phyloP scores from a whole-genome alignment of 2,329 filamentous ascomycete species.

The Daldinia sp. region DNA sequence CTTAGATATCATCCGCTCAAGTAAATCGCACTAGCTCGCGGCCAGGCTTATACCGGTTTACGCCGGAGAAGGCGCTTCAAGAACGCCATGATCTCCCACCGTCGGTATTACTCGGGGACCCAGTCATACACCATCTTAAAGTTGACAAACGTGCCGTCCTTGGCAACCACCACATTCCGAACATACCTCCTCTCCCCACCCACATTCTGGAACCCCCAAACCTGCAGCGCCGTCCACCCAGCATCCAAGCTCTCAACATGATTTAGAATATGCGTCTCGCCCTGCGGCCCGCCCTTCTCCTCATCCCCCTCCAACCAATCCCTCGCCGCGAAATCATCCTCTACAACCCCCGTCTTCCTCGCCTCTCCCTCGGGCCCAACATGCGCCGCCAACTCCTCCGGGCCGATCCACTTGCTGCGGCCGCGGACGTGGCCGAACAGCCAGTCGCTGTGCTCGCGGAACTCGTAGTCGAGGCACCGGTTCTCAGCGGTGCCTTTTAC shows the following conservation, averaged over 20 bases:
- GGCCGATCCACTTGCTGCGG: slow-evolving; percentile 60
- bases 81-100: background rate
- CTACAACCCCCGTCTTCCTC: slow-evolving; percentile 35
- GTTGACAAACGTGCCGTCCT: slow-evolving; percentile 54
- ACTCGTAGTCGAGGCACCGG: slow-evolving; percentile 60
- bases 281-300: slow-evolving; percentile 61
- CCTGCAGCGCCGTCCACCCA: slow-evolving; percentile 65
- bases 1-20: background rate
- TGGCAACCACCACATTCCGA: slow-evolving; percentile 62
- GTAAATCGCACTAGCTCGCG: background rate
- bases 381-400: slow-evolving; percentile 63
- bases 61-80: background rate
- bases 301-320: slow-evolving; percentile 67
- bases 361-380: slow-evolving; percentile 67
- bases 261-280: slow-evolving; percentile 71
- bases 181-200: slow-evolving; percentile 61
- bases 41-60: background rate
- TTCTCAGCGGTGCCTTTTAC: slow-evolving; percentile 70
- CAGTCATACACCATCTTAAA: slow-evolving; percentile 67
- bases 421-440: slow-evolving; percentile 79
- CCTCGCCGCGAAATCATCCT: slow-evolving; percentile 62
- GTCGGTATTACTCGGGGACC: slow-evolving; percentile 32
- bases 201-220: slow-evolving; percentile 68
- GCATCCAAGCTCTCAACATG: slow-evolving; percentile 61
- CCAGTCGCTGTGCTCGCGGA: slow-evolving; percentile 75